Base-by-base conservation (phyloP, 2,329 filamentous ascomycete genomes). In the Fusarium sarcochroum region DNA sequence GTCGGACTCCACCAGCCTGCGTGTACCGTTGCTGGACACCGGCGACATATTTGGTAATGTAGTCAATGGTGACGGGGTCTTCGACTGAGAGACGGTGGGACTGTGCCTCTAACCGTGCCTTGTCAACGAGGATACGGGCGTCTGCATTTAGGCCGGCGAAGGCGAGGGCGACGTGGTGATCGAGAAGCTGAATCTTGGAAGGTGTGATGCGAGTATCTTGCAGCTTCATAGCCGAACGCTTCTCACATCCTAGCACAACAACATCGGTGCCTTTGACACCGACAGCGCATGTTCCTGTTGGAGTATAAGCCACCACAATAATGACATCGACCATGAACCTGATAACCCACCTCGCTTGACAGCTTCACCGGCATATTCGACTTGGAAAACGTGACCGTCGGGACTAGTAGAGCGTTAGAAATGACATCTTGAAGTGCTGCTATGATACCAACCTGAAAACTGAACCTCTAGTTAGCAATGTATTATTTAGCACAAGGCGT, bases 181-280 rank as follows among this genome's bases (percentile, higher is more conserved):
- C 96, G 78, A 99, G 89, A 71, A 98, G 89, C 75, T 94, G 94
- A 81, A 99, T 98, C 87, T 99, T 99, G 74, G 96, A 98, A 14
- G 96, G 96, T 30, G 96, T 99, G 82, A 99, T 99, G 80, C 96
- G 92, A 60, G 97, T 99, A 82, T 99, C 96, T 87, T 99, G 96
- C 64, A 99, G 90, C 85, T 99, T 99, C 92, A 99, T 98, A 34
- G 96, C 96, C 53, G 96, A 98, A 75, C 95, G 90, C 88, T 99
- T 99, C 85, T 99, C 96, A 83, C 96, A 99, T 76, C 96, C 96
- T 49, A 99, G 87, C 30, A 99, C 96, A 35, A 99, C 96, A 70
- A 98, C 92, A 80, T 97, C 93, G 75, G 88, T 87, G 76, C 96
- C 96, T 85, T 99, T 99, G 73, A 99, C 95, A 74, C 94, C 96